Evolutionary conservation across 352 stramenopile genomes (phyloP), one percentile per base, ranked within the genome.

Genomic region (Phytophthora megakarya): DNA sequence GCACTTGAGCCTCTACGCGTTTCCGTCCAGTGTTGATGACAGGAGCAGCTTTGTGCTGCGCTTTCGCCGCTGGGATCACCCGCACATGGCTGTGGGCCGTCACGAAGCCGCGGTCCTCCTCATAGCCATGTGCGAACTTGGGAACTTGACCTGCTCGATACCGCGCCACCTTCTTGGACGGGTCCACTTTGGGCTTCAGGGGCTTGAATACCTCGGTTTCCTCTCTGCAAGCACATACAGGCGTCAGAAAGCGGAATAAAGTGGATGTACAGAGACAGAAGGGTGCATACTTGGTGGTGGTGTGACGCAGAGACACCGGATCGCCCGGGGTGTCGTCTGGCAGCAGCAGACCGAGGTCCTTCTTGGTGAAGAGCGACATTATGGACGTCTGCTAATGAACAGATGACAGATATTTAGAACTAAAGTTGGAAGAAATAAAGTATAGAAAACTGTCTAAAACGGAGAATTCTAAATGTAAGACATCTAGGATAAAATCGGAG

Each of bases 311-410:
- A 25, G 88, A 95, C 49, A 93, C 68, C 1, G 83, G 83, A 47
- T 96, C 86, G 3, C 84, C 86, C 0, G 88, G 82, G 11, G 80
- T 78, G 68, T 93, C 84, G 55, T 96, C 88, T 18, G 86, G 88
- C 44, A 96, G 78, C 51, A 94, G 62, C 12, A 93, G 61, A 35
- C 77, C 88, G 35, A 96, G 61, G 68, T 96, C 88, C 58, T 93
- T 94, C 78, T 96, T 96, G 56, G 78, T 90, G 73, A 96, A 96
- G 48, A 91, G 76, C 61, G 84, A 77, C 88, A 96, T 94, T n/a
- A n/a, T n/a, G n/a, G n/a, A n/a, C n/a, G n/a, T n/a, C n/a, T n/a
- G n/a, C n/a, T n/a, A n/a, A n/a, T n/a, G n/a, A n/a, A n/a, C n/a
- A n/a, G n/a, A n/a, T n/a, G n/a, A n/a, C n/a, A n/a, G n/a, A n/a